These are phyloP conservation scores for Didymella glomerata DNA, from an alignment of 2,329 filamentous ascomycete species.

Conservation along the genomic window DNA sequence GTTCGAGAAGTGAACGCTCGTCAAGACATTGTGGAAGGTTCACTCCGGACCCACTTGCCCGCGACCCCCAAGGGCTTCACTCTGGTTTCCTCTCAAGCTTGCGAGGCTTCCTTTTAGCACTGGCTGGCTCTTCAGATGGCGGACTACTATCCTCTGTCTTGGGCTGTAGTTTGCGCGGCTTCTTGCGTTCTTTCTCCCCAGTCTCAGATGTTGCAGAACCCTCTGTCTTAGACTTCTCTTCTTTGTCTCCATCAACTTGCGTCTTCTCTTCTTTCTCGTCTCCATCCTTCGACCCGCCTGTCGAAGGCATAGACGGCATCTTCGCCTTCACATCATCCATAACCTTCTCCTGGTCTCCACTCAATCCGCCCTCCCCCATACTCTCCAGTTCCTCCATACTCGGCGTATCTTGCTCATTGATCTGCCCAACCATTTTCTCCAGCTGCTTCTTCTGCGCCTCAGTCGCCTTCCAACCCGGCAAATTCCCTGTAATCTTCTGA, in stretches of 20 bases:
- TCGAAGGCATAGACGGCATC: slow-evolving; percentile 20
- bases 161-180: slow-evolving; percentile 28
- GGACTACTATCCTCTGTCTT: slow-evolving; percentile 4
- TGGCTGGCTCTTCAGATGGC: neutral
- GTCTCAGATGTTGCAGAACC: neutral
- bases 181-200: slow-evolving; percentile 23
- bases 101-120: slow-evolving; percentile 22
- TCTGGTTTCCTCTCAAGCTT: slow-evolving; percentile 25
- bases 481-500: slow-evolving; percentile 26
- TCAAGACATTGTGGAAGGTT: neutral
- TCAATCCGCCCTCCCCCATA: slow-evolving; percentile 23
- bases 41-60: neutral
- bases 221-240: neutral
- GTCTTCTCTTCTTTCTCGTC: neutral
- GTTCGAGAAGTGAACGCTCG: neutral
- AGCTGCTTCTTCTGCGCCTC: slow-evolving; percentile 30
- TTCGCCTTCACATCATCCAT: slow-evolving; percentile 23
- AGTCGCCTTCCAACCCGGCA: slow-evolving; percentile 30
- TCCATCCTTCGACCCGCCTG: neutral
- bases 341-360: slow-evolving; percentile 19
- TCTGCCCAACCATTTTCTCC: slow-evolving; percentile 34
- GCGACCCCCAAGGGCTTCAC: neutral
- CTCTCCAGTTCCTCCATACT: slow-evolving; percentile 28
- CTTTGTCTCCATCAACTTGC: neutral
- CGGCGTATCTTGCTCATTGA: slow-evolving; percentile 29